phyloP scores from a whole-genome alignment of 352 stramenopile species.

The Blastocystis sp. region DNA sequence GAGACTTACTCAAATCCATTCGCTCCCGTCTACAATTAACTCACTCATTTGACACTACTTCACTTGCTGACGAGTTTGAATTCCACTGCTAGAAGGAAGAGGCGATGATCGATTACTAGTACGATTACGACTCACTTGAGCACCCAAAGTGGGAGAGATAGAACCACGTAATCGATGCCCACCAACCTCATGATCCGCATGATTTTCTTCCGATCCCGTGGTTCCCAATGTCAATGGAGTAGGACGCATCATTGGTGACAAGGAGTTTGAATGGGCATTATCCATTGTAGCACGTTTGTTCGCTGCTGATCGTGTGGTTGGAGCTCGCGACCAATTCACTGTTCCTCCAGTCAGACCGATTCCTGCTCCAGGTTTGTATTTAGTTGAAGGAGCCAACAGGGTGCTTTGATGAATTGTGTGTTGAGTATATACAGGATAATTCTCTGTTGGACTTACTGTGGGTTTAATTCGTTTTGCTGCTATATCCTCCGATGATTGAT shows the following conservation, averaged over 20 bases:
- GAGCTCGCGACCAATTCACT: not conserved
- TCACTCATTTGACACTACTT: not conserved
- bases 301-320: not conserved
- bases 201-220: too few species aligned
- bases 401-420: not conserved
- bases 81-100: not conserved
- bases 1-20: conserved; percentile 17
- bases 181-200: not conserved
- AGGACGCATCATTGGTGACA: not conserved
- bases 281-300: not conserved
- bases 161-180: not conserved
- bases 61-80: not conserved
- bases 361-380: conserved; percentile 47
- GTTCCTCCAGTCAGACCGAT: conserved; percentile 2
- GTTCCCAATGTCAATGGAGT: not conserved
- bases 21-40: not conserved
- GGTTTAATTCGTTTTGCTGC: not conserved
- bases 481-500: not conserved
- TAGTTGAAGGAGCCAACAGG: not conserved
- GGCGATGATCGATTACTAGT: not conserved
- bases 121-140: not conserved
- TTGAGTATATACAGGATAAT: not conserved
- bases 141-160: not conserved
- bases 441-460: not conserved
- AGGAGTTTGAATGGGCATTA: too few species aligned